Conservation (phyloP, 208 protist genomes). For the Wallacemonas rigidus region DNA sequence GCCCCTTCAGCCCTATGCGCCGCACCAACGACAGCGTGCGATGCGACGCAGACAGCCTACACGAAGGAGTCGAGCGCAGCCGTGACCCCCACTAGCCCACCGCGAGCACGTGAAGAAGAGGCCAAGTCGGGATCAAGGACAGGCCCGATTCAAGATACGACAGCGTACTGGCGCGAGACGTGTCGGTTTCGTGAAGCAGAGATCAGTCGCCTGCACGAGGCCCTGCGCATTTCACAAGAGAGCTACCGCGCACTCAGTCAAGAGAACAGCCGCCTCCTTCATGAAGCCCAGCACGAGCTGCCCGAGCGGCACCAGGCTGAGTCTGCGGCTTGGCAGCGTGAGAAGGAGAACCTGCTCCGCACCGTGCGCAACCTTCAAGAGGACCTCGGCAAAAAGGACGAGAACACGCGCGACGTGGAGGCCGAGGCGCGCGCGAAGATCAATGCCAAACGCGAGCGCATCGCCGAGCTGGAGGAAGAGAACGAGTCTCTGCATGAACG, state of each 20-base stretch:
- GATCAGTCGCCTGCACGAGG: conserved; percentile 36
- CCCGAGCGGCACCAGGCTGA: conserved; percentile 20
- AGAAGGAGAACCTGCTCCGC: conserved; percentile 76
- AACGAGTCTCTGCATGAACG: conserved; percentile 32
- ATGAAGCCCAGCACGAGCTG: conserved; percentile 27
- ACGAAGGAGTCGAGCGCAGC: too few species aligned
- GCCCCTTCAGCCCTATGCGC: conserved; percentile 9
- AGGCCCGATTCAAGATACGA: neutral
- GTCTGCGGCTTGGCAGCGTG: conserved; percentile 22
- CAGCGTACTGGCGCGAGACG: conserved; percentile 34
- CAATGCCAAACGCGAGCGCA: conserved; percentile 64
- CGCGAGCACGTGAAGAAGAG: too few species aligned
- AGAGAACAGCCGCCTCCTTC: conserved; percentile 68
- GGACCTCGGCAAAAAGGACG: conserved; percentile 61
- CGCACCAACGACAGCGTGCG: neutral
- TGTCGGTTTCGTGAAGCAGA: conserved; percentile 25
- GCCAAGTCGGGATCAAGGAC: too few species aligned
- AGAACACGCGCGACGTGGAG: conserved; percentile 56
- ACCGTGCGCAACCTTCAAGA: conserved; percentile 70
- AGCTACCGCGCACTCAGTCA: conserved; percentile 42
- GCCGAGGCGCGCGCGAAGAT: conserved; percentile 73
- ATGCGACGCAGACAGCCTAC: neutral
- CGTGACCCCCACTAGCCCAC: too few species aligned
- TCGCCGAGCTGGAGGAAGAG: conserved; percentile 53
- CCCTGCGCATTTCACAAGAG: conserved; percentile 31